Conservation (phyloP, 345 rosid species). For the Hibiscus trionum region DNA sequence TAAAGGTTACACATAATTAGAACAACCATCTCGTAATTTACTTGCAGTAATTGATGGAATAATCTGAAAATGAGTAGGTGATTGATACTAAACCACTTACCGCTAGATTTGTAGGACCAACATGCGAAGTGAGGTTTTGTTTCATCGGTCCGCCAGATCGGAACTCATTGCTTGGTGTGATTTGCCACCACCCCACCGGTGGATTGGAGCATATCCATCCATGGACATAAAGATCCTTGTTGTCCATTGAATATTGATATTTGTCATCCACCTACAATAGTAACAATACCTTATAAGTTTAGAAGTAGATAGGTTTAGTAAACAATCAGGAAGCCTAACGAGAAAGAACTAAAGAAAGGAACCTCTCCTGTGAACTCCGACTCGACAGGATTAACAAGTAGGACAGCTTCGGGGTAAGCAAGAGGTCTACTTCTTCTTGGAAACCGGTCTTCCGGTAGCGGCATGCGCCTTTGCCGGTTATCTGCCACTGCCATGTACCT, state of each 20-base stretch:
- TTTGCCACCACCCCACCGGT: conserved; percentile 75
- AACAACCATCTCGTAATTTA: background rate
- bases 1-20: background rate
- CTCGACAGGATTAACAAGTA: conserved; percentile 66
- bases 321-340: background rate
- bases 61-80: too few species aligned
- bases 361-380: conserved; percentile 84
- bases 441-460: conserved; percentile 61
- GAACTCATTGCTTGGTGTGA: conserved; percentile 61
- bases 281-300: background rate
- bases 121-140: conserved; percentile 65
- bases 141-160: conserved; percentile 56
- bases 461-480: conserved; percentile 72
- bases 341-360: background rate
- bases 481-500: conserved; percentile 71
- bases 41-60: too few species aligned
- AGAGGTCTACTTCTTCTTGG: conserved; percentile 42
- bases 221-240: conserved; percentile 63
- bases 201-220: conserved; percentile 70
- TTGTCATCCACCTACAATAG: conserved; percentile 73
- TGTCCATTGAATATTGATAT: conserved; percentile 79
- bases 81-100: conserved; percentile 11
- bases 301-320: background rate
- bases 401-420: conserved; percentile 75
- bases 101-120: conserved; percentile 48